Evolutionary conservation across 2,329 filamentous ascomycete genomes (phyloP), one percentile per base, ranked within the genome.

Genomic region (Gaeumannomyces sp.): DNA sequence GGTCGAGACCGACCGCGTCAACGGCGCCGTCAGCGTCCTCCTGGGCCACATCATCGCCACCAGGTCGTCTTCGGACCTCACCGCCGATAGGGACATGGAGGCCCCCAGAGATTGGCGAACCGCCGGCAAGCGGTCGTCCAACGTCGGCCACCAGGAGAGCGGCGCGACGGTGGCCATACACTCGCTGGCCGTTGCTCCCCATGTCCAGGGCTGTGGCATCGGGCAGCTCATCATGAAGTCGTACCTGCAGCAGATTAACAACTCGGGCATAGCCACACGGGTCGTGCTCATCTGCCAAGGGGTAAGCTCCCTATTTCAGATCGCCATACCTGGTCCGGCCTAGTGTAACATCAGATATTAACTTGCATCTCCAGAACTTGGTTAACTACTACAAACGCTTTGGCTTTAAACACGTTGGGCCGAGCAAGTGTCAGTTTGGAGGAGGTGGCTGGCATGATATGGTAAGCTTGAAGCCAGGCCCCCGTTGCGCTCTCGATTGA

Each of bases 371-470:
- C 57, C 64, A 87, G 84, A 81, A 88, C 65, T 80, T 94, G 53
- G 80, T 94, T 31, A 79, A 79, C 1, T 97, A 90, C 74, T 97
- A 96, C 74, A 83, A 89, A 73, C 83, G 83, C n/a, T 83, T 92
- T 69, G 87, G 92, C 0, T 97, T 95, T 73, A 79, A 79, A 69
- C 85, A 89, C 69, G 76, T 82, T 35, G 92, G 93, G 0, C 78
- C 81, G 62, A 95, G 92, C 74, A 78, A 84, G 66, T 89, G 86
- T 62, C 80, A 84, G 65, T 93, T 92, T 76, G 90, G 88, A 27
- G 92, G 92, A 53, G 91, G 92, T 38, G 88, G 86, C 25, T 97
- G 93, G 92, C 82, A 86, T 70, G 88, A 95, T 73, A 87, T 97
- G 91, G 90, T 93, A 74, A 75, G 27, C n/a, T 53, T 3, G 19